phyloP scores from a whole-genome alignment of 1,284 basidiomycete genomes.

The Naganishia sp. region DNA sequence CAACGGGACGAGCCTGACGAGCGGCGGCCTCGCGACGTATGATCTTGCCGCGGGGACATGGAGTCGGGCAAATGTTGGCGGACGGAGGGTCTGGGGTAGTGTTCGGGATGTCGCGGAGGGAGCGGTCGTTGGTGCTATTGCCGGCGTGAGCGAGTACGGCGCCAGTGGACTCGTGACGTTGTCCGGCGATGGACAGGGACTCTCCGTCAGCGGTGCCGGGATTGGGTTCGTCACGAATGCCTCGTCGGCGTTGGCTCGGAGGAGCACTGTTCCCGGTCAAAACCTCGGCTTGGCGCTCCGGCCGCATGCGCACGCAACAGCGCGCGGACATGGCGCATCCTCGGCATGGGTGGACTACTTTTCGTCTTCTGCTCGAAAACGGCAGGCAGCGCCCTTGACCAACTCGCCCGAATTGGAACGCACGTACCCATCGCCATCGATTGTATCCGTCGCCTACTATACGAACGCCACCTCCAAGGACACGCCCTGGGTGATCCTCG shows the following conservation, averaged over 20 bases:
- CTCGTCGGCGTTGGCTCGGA: slow-evolving; percentile 28
- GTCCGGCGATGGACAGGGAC: slow-evolving; percentile 42
- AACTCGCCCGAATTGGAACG: background rate
- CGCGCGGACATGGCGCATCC: background rate
- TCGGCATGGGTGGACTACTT: slow-evolving; percentile 55
- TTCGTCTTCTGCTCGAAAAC: slow-evolving; percentile 7
- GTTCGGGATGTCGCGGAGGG: background rate
- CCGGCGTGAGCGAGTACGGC: slow-evolving; percentile 50
- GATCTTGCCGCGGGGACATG: slow-evolving; percentile 1
- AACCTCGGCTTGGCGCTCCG: background rate
- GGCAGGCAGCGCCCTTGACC: slow-evolving; percentile 51
- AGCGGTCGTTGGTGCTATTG: slow-evolving; percentile 55
- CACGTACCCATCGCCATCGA: slow-evolving; percentile 61
- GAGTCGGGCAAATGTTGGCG: background rate
- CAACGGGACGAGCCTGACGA: slow-evolving; percentile 14
- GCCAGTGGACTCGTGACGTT: slow-evolving; percentile 55
- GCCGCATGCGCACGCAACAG: background rate
- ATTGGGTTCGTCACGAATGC: slow-evolving; percentile 35
- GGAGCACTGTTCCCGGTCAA: background rate
- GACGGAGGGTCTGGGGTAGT: slow-evolving; percentile 11
- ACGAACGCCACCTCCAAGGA: slow-evolving; percentile 69
- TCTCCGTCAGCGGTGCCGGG: slow-evolving; percentile 1
- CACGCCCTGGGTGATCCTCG: slow-evolving; percentile 70
- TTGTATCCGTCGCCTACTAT: slow-evolving; percentile 88
- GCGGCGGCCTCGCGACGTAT: slow-evolving; percentile 20